Base-by-base conservation (phyloP, 495 filamentous ascomycete genomes). In the Hypoxylon subgilvum region DNA sequence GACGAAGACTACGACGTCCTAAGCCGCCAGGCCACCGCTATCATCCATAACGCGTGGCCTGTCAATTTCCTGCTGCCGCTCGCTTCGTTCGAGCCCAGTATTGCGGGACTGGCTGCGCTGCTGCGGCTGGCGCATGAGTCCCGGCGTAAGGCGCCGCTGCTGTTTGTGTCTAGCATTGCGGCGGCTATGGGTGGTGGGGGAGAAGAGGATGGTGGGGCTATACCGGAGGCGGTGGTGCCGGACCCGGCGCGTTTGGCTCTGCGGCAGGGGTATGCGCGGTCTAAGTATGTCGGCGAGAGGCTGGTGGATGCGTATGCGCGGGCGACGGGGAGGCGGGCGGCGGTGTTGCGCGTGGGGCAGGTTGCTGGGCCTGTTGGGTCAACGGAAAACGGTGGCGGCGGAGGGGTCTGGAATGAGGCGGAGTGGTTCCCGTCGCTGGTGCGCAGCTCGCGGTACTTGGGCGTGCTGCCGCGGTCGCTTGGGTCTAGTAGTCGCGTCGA, bases 21-120 rank as follows among this genome's bases (percentile, higher is more conserved):
- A 6, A 32, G 22, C 13, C 19, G 23, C 4, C 41, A 62, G 48
- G 21, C 60, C 3, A 67, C 60, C 10, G 39, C 39, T 4, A 51
- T 75, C 9, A 66, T 76, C 17, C 73, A 73, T 49, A 69, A 68
- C 49, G 67, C 70, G 3, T 76, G 71, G 65, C 71, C 71, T 1
- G 71, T 76, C 19, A 67, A 76, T 31, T 74, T 74, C 55, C 57
- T 68, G 13, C 66, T 74, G 14, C 56, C 61, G 21, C 45, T 74
- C 0, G 36, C 45, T 12, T 67, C 69, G 5, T 74, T 74, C 51
- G 67, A 68, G 39, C 50, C 67, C 3, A 60, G 58, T 14, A 52
- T 74, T 21, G 23, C 45, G 23, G 34, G 64, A 35, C 3, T 74
- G 0, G 51, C 56, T 8, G 52, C 64, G 34, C 47, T 76, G 6